Evolutionary conservation across 73 alveolate genomes (phyloP), one percentile per base, ranked within the genome.

Genomic region (Uronychia binucleata): DNA sequence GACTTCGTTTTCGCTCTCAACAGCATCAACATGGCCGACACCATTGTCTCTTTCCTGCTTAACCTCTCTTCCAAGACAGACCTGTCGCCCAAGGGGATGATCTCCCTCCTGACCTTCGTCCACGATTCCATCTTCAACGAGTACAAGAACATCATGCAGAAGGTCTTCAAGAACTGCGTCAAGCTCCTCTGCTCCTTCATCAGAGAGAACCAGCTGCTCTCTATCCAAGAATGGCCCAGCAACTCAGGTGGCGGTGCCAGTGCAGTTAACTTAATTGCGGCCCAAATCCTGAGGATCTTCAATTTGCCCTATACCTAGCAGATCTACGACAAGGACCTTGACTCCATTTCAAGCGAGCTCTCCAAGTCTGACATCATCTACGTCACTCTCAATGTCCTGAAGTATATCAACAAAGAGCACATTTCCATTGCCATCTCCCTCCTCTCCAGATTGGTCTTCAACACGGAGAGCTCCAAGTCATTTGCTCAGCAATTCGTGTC

Each of bases 161-260:
- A 95, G 80, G 90, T 98, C 58, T 88, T 98, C 89, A 91, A 97
- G 95, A 90, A 87, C 85, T 97, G 94, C 79, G 80, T 96, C 77
- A 94, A 89, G 60, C 94, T 88, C 75, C 84, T 97, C 85, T 93
- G 98, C 33, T 84, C 94, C 26, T 91, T 97, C 58, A 91, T 98
- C 84, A 94, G 97, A 89, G 98, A 95, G 78, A 90, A 91, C 78
- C 93, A 97, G 86, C 92, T 92, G 46, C 79, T 94, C 28, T 93
- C 97, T 34, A 93, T 98, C 32, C 92, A 94, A 91, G 99, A 98
- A 87, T 98, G 99, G 99, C 99, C 99, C 0, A 86, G 91, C 60
- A 89, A 87, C 33, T 87, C 95, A 30, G 97, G 98, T 8, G 98
- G 98, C 57, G 99, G 99, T n/a, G 87, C 94, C 31, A 81, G 95